These are phyloP conservation scores for Nicotiana tomentosiformis DNA, from an alignment of 257 asterid genomes.

Conservation along the genomic window DNA sequence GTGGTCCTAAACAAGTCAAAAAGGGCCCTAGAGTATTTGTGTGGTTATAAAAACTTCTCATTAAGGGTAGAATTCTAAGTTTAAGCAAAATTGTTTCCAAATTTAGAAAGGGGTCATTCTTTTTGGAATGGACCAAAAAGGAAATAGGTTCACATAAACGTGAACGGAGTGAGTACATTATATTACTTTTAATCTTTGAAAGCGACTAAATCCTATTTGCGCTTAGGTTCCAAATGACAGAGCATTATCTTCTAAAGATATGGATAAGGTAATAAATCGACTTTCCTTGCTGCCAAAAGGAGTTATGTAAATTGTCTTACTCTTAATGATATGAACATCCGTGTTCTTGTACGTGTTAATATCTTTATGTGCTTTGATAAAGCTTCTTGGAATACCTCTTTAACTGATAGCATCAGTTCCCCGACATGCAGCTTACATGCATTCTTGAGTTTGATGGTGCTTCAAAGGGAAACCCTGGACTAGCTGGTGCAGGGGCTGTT, in stretches of 20 bases:
- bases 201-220: background rate
- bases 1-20: no score
- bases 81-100: no score
- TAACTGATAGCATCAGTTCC: conserved; percentile 20
- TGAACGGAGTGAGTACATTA: background rate
- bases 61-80: no score
- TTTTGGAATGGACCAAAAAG: no score
- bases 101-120: no score
- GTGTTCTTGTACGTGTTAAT: background rate
- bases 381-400: background rate
- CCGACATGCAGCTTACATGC: conserved; percentile 60
- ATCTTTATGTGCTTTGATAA: background rate
- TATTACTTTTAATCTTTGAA: background rate
- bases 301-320: background rate
- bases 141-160: no score
- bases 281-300: background rate
- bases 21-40: no score
- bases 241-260: background rate
- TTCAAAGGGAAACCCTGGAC: conserved; percentile 96
- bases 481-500: conserved; percentile 95
- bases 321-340: background rate
- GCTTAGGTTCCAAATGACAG: background rate
- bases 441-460: conserved; percentile 91
- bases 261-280: background rate
- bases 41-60: no score